Evolutionary conservation across 2,329 filamentous ascomycete genomes (phyloP).

Genomic region (Stagonosporopsis vannaccii): DNA sequence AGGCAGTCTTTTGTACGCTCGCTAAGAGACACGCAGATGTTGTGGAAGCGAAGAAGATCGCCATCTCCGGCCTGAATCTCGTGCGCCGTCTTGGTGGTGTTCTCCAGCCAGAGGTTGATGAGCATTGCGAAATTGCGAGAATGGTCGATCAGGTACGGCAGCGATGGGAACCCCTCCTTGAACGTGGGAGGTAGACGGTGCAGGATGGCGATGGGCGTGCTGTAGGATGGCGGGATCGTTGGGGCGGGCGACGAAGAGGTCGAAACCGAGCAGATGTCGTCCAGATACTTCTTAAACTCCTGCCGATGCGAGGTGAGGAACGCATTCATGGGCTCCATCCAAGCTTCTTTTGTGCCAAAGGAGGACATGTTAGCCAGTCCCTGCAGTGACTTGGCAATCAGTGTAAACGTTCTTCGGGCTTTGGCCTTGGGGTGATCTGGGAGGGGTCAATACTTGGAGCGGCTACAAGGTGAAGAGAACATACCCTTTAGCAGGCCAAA

Average conservation of each 20-base stretch:
- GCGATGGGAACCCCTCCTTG: slow-evolving; percentile 88
- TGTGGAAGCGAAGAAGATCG: slow-evolving; percentile 59
- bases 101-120: slow-evolving; percentile 79
- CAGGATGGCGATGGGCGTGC: slow-evolving; percentile 89
- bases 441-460: slow-evolving; percentile 13
- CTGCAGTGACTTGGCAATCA: slow-evolving; percentile 92
- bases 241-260: slow-evolving; percentile 66
- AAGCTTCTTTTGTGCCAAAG: slow-evolving; percentile 94
- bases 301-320: slow-evolving; percentile 79
- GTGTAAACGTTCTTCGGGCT: slow-evolving; percentile 85
- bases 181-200: slow-evolving; percentile 80
- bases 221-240: slow-evolving; percentile 82
- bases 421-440: slow-evolving; percentile 81
- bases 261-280: slow-evolving; percentile 83
- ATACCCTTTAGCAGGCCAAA: slow-evolving; percentile 81
- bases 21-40: slow-evolving; percentile 56
- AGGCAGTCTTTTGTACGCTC: slow-evolving; percentile 59
- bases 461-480: slow-evolving; percentile 10
- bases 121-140: slow-evolving; percentile 84
- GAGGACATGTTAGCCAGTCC: slow-evolving; percentile 88
- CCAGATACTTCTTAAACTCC: slow-evolving; percentile 86
- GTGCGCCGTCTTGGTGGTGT: slow-evolving; percentile 47
- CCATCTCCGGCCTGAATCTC: slow-evolving; percentile 53
- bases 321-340: slow-evolving; percentile 98
- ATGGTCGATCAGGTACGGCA: slow-evolving; percentile 92